Evolutionary conservation across 2,329 filamentous ascomycete genomes (phyloP).

Genomic region (Orbilia quercus): DNA sequence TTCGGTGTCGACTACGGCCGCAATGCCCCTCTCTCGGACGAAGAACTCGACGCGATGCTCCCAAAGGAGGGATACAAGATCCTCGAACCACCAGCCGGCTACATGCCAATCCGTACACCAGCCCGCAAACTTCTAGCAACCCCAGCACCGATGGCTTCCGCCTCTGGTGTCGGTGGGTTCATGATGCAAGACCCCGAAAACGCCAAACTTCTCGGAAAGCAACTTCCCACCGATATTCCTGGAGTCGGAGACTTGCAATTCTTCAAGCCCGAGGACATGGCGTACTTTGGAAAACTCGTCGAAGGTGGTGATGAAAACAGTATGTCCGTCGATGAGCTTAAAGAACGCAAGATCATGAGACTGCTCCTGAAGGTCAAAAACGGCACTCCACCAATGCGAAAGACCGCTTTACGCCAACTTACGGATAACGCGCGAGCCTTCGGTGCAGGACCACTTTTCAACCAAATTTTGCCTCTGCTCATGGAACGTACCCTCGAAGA

Average conservation of each 20-base stretch:
- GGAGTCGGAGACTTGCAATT: conserved; percentile 96
- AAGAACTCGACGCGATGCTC: conserved; percentile 91
- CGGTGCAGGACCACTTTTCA: conserved; percentile 91
- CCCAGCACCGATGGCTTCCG: conserved; percentile 71
- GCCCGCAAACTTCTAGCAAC: conserved; percentile 80
- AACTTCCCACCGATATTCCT: conserved; percentile 92
- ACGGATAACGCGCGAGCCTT: conserved; percentile 98
- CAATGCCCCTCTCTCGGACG: conserved; percentile 86
- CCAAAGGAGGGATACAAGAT: conserved; percentile 93
- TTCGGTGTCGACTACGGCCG: conserved; percentile 87
- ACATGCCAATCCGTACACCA: conserved; percentile 82
- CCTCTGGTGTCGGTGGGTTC: conserved; percentile 79
- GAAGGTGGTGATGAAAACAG: conserved; percentile 92
- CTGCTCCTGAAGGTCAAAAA: conserved; percentile 98
- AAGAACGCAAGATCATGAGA: conserved; percentile 98
- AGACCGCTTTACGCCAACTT: conserved; percentile 94
- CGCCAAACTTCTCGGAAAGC: conserved; percentile 82
- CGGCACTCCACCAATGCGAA: conserved; percentile 96
- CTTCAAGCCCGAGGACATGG: conserved; percentile 98
- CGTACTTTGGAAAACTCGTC: conserved; percentile 96
- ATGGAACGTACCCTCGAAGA: conserved; percentile 99
- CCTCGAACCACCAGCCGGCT: conserved; percentile 88
- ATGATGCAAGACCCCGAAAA: conserved; percentile 97
- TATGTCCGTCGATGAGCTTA: conserved; percentile 92
- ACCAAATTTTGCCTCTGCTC: conserved; percentile 93